Evolutionary conservation across 1,284 basidiomycete species (phyloP), one percentile per base, ranked within the genome.

Genomic region (Wallemia mellicola): DNA sequence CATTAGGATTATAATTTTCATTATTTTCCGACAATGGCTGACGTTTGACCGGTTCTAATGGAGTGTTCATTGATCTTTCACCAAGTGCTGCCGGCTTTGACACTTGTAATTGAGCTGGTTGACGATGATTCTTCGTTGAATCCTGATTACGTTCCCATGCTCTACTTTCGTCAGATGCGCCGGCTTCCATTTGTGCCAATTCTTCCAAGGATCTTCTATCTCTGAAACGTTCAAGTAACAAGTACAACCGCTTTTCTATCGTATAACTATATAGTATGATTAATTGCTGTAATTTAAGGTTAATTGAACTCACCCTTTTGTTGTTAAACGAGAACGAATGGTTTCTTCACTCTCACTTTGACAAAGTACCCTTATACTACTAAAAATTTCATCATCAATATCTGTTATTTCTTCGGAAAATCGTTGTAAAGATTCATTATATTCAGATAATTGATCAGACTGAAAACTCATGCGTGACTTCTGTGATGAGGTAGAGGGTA

Each of bases 281-380:
- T n/a, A n/a, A n/a, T n/a, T n/a, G n/a, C n/a, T n/a, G n/a, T n/a
- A n/a, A n/a, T n/a, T n/a, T n/a, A n/a, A n/a, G n/a, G n/a, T n/a
- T n/a, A n/a, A n/a, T n/a, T n/a, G n/a, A n/a, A n/a, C n/a, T n/a
- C n/a, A n/a, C n/a, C 38, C 38, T n/a, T 48, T 48, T 22, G 38
- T 17, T n/a, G 14, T 73, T 58, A 95, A 73, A 59, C 77, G 80
- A 57, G 76, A 73, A 60, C 80, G 73, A 59, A 95, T 79, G 27
- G 81, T 79, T 2, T 77, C 74, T 61, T 88, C 83, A 1, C 78
- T 71, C 2, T 77, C 77, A 5, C 77, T 82, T 61, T 82, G 79
- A 88, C 91, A 98, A 26, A 99, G 75, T 3, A 87, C 88, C 65
- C 80, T 81, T 57, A 98, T 72, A 71, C 95, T 96, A 27, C 78